Conservation (phyloP, 2,329 filamentous ascomycete species). For the Fusarium citri region DNA sequence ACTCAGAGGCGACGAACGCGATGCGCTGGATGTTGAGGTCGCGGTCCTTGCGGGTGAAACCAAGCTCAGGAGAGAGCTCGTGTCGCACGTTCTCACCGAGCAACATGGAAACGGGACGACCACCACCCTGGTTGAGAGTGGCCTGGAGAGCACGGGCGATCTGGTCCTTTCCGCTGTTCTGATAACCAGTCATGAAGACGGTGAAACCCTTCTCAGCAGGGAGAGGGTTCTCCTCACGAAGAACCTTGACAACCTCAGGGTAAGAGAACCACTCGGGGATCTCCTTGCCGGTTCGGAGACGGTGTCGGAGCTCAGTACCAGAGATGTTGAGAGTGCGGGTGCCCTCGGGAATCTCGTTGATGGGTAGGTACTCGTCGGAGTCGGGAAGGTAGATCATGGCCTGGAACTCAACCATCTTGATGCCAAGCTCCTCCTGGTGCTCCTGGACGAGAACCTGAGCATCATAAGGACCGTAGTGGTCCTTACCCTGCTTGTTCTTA, state of each 20-base stretch:
- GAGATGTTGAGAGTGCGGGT: slow-evolving; percentile 90
- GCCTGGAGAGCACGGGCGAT: slow-evolving; percentile 95
- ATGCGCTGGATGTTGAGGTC: slow-evolving; percentile 96
- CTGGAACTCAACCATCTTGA: slow-evolving; percentile 99
- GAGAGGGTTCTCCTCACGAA: slow-evolving; percentile 95
- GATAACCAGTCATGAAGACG: slow-evolving; percentile 96
- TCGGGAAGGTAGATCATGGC: slow-evolving; percentile 99
- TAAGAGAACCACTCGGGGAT: slow-evolving; percentile 99
- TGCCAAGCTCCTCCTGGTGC: slow-evolving; percentile 95
- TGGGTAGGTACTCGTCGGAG: slow-evolving; percentile 93
- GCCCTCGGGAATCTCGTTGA: slow-evolving; percentile 87
- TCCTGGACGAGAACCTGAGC: slow-evolving; percentile 96
- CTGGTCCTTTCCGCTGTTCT: slow-evolving; percentile 97
- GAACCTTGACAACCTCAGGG: slow-evolving; percentile 95
- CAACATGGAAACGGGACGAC: slow-evolving; percentile 91
- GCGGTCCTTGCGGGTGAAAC: slow-evolving; percentile 93
- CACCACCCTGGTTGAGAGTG: slow-evolving; percentile 97
- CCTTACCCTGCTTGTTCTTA: slow-evolving; percentile 96
- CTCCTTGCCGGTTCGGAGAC: slow-evolving; percentile 89
- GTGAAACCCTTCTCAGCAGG: slow-evolving; percentile 96
- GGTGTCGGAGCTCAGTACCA: slow-evolving; percentile 89
- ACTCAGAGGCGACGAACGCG: slow-evolving; percentile 93
- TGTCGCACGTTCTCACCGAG: slow-evolving; percentile 94
- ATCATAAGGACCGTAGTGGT: slow-evolving; percentile 98
- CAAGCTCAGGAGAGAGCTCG: slow-evolving; percentile 93